Conservation (phyloP, 225 moss, liverwort and hornwort genomes). For the Bryoerythrophyllum caledonicum region DNA sequence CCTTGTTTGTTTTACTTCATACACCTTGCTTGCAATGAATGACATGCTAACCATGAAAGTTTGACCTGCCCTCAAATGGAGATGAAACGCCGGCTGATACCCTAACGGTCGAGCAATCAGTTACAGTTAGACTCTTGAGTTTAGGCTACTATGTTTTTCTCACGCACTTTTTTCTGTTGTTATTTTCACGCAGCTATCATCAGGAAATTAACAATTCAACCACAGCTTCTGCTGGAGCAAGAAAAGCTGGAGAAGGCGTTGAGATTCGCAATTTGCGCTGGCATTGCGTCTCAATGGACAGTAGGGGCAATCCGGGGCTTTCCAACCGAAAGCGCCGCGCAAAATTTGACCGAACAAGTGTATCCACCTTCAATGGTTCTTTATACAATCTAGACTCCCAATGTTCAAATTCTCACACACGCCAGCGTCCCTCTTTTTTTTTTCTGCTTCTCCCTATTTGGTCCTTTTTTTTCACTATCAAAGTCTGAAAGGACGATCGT, state of each 20-base stretch:
- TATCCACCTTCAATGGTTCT: slow-evolving; percentile 89
- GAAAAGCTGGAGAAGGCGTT: slow-evolving; percentile 83
- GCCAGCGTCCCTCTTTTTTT: background rate
- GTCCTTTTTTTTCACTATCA: slow-evolving; percentile 12
- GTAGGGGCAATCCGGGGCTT: slow-evolving; percentile 86
- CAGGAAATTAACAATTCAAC: slow-evolving; percentile 78
- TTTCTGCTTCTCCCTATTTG: slow-evolving; percentile 12
- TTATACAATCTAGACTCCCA: slow-evolving; percentile 49
- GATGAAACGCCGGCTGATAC: slow-evolving; percentile 16
- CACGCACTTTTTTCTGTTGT: slow-evolving; percentile 18
- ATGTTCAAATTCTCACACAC: background rate
- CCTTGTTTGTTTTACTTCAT: no score
- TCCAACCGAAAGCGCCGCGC: slow-evolving; percentile 92
- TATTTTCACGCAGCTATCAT: slow-evolving; percentile 79
- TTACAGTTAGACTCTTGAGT: background rate
- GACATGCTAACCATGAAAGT: background rate
- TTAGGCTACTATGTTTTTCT: slow-evolving; percentile 14
- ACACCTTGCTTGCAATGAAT: background rate
- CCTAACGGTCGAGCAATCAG: slow-evolving; percentile 30
- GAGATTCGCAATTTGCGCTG: slow-evolving; percentile 90
- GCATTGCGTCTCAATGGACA: slow-evolving; percentile 92
- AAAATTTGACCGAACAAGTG: slow-evolving; percentile 95
- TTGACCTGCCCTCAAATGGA: slow-evolving; percentile 1
- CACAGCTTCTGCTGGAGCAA: slow-evolving; percentile 77
- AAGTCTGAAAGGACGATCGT: slow-evolving; percentile 20